Evolutionary conservation across 345 rosid genomes (phyloP).

Genomic region (Raphanus raphanistrum): DNA sequence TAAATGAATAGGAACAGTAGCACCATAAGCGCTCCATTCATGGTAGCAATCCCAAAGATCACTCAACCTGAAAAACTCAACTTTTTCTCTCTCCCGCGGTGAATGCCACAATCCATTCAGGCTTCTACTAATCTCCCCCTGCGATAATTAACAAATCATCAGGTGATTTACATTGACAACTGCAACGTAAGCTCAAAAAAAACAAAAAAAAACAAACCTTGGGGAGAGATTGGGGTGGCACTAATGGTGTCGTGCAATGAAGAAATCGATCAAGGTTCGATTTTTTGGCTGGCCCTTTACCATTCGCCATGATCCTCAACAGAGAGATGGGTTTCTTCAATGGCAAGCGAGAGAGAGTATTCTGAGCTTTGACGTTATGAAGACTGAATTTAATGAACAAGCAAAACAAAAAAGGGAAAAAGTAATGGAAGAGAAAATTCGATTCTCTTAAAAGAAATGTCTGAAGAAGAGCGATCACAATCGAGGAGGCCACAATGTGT

Average conservation of each 20-base stretch:
- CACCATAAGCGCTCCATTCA: conserved; percentile 99
- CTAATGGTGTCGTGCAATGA: conserved; percentile 68
- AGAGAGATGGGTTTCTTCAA: conserved; percentile 16
- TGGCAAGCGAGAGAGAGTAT: conserved; percentile 37
- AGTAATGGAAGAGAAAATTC: background rate
- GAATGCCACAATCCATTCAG: conserved; percentile 79
- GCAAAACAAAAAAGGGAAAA: conserved; percentile 7
- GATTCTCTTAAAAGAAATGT: conserved; percentile 17
- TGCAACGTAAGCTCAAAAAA: background rate
- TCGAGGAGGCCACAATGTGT: conserved; percentile 12
- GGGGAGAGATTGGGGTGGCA: conserved; percentile 72
- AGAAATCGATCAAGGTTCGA: conserved; percentile 90
- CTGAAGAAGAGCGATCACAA: conserved; percentile 19
- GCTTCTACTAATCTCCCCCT: conserved; percentile 80
- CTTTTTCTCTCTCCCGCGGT: conserved; percentile 82
- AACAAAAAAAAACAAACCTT: conserved; percentile 54
- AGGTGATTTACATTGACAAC: background rate
- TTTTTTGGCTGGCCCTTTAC: conserved; percentile 49
- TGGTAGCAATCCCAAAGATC: conserved; percentile 91
- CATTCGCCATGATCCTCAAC: conserved; percentile 53
- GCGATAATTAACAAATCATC: conserved; percentile 13
- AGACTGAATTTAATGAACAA: conserved; percentile 55
- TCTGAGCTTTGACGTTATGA: conserved; percentile 56
- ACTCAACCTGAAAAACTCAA: conserved; percentile 78
- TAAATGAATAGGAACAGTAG: conserved; percentile 78